phyloP scores from a whole-genome alignment of 2,329 filamentous ascomycete genomes.

The Ophiostoma triangulosporum region DNA sequence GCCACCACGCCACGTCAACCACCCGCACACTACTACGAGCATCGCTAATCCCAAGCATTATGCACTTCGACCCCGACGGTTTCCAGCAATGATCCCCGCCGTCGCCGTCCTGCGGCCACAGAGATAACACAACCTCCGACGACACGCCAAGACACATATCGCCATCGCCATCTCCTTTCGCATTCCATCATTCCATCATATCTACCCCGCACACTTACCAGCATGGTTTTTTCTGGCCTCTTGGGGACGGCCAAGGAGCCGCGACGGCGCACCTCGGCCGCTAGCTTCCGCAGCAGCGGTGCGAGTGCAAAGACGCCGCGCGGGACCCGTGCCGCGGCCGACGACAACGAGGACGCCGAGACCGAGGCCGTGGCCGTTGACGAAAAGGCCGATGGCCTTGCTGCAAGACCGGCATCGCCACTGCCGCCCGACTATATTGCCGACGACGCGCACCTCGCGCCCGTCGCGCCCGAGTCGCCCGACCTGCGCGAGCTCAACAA shows the following conservation, averaged over 20 bases:
- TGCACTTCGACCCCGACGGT: not conserved
- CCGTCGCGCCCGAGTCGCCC: conserved; percentile 36
- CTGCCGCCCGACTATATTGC: conserved; percentile 33
- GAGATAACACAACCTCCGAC: not conserved
- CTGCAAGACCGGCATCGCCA: not conserved
- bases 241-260: conserved; percentile 1
- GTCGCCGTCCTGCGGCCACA: conserved; percentile 5
- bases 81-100: conserved; percentile 6
- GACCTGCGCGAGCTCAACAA: conserved; percentile 58
- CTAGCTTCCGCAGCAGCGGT: conserved; percentile 9
- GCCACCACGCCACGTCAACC: too few relatives aligned
- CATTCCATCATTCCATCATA: not conserved
- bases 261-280: conserved; percentile 22
- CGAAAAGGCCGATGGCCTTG: not conserved
- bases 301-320: not conserved
- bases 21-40: too few relatives aligned
- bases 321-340: not conserved
- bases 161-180: not conserved
- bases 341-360: not conserved
- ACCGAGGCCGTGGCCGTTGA: not conserved
- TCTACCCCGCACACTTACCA: not conserved
- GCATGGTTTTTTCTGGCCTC: conserved; percentile 7
- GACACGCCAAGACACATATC: not conserved
- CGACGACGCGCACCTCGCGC: conserved; percentile 40
- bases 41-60: not conserved